Evolutionary conservation across 176 grass and related monocot genomes (phyloP).

Genomic region (Raddia distichophylla): DNA sequence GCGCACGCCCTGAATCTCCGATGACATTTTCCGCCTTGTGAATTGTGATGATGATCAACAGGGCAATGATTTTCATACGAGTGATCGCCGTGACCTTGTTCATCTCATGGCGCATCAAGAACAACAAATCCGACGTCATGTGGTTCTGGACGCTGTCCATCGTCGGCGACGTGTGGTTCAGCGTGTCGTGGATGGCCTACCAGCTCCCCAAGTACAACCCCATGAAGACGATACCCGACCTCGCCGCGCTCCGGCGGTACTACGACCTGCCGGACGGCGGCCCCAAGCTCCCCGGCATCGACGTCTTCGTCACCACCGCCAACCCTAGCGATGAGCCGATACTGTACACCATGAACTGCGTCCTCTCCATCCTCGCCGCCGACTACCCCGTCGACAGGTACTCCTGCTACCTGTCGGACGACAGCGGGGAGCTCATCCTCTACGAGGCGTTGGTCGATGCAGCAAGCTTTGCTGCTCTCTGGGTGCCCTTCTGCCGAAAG

Average conservation of each 20-base stretch:
- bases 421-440: constrained; percentile 20
- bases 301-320: constrained; percentile 36
- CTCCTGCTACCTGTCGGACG: constrained; percentile 40
- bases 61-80: constrained; percentile 17
- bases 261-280: background rate
- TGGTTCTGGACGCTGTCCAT: constrained; percentile 42
- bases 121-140: constrained; percentile 30
- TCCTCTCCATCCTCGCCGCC: background rate
- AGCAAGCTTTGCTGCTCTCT: constrained; percentile 5
- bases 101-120: constrained; percentile 36
- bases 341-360: constrained; percentile 37
- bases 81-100: constrained; percentile 27
- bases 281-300: constrained; percentile 32
- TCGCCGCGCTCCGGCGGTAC: constrained; percentile 1
- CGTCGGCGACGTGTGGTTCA: constrained; percentile 26
- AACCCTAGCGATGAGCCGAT: constrained; percentile 34
- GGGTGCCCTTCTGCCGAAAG: constrained; percentile 44
- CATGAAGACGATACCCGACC: constrained; percentile 17
- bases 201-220: constrained; percentile 42
- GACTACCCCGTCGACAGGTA: constrained; percentile 33
- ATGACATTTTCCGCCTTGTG: background rate
- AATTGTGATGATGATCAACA: background rate
- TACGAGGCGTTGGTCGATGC: constrained; percentile 31
- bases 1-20: no score
- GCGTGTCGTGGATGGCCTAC: constrained; percentile 38